These are phyloP conservation scores for Craspedostauros australis DNA, from an alignment of 108 stramenopile genomes.

Conservation along the genomic window DNA sequence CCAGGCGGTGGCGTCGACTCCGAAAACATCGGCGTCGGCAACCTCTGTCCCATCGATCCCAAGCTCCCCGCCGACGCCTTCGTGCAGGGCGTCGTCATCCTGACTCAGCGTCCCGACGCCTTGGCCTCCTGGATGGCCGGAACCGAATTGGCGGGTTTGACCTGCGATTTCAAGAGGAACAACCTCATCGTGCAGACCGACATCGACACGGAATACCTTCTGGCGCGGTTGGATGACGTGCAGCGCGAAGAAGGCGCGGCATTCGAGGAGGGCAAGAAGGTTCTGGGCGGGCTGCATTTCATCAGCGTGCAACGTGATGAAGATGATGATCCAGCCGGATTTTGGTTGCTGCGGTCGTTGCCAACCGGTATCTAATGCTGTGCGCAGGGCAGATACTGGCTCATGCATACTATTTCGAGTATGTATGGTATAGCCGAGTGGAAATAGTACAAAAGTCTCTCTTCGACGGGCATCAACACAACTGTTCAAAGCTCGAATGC, in stretches of 20 bases:
- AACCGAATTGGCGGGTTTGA: constrained; percentile 82
- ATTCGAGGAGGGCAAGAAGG: constrained; percentile 89
- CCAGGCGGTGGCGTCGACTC: constrained; percentile 68
- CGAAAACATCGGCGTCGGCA: constrained; percentile 79
- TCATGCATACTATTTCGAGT: too few relatives aligned
- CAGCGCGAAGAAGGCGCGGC: constrained; percentile 83
- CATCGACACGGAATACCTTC: constrained; percentile 89
- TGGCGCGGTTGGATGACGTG: constrained; percentile 81
- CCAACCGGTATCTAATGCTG: constrained; percentile 52
- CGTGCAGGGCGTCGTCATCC: constrained; percentile 89
- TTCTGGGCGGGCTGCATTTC: constrained; percentile 87
- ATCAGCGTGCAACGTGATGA: constrained; percentile 87
- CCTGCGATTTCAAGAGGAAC: constrained; percentile 81
- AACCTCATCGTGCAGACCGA: constrained; percentile 89
- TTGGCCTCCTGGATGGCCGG: constrained; percentile 91
- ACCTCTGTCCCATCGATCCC: constrained; percentile 56
- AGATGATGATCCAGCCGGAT: constrained; percentile 90
- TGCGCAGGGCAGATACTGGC: too few relatives aligned
- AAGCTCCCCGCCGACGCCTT: constrained; percentile 77
- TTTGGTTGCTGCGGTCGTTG: constrained; percentile 89
- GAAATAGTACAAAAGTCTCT: too few relatives aligned
- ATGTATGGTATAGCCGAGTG: too few relatives aligned
- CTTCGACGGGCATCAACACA: too few relatives aligned
- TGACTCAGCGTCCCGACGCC: constrained; percentile 77
- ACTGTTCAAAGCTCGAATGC: too few relatives aligned